phyloP scores from a whole-genome alignment of 176 grass and related monocot genomes.

The Alloteropsis semialata region DNA sequence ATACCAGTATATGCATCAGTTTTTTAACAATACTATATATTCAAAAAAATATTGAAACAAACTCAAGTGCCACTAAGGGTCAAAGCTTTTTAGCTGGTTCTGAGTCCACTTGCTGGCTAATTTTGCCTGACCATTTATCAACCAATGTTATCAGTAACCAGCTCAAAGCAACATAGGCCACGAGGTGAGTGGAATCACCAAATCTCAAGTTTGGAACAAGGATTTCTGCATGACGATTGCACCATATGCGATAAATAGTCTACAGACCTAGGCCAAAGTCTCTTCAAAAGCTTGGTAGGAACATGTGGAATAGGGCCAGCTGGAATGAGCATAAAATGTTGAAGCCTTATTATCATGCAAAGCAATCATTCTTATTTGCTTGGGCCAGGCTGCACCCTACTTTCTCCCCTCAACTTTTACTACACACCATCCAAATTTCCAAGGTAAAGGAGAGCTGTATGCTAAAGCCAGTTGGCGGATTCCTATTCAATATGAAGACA shows the following conservation, averaged over 20 bases:
- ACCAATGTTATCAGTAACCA: not conserved
- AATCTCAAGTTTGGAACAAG: slow-evolving; percentile 9
- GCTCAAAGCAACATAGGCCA: slow-evolving; percentile 14
- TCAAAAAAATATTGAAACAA: not conserved
- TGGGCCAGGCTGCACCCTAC: slow-evolving; percentile 34
- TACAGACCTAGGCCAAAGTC: slow-evolving; percentile 25
- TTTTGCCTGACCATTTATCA: slow-evolving; percentile 5
- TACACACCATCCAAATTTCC: not conserved
- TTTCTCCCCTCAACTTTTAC: not conserved
- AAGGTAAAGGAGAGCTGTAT: not conserved
- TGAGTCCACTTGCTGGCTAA: not conserved
- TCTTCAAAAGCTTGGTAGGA: slow-evolving; percentile 29
- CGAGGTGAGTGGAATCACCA: not conserved
- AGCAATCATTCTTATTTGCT: slow-evolving; percentile 34
- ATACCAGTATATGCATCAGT: not conserved
- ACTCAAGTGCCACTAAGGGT: not conserved
- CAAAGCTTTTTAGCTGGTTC: not conserved
- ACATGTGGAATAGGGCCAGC: slow-evolving; percentile 35
- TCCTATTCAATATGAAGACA: not conserved
- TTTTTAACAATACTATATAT: not conserved
- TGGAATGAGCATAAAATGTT: slow-evolving; percentile 44
- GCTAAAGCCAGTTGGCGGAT: not conserved
- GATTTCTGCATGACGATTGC: slow-evolving; percentile 26
- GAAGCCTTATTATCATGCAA: slow-evolving; percentile 12
- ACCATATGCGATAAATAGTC: slow-evolving; percentile 17